These are phyloP conservation scores for Thalassiosira livingstoniorum DNA, from an alignment of 352 stramenopile genomes.

Conservation along the genomic window DNA sequence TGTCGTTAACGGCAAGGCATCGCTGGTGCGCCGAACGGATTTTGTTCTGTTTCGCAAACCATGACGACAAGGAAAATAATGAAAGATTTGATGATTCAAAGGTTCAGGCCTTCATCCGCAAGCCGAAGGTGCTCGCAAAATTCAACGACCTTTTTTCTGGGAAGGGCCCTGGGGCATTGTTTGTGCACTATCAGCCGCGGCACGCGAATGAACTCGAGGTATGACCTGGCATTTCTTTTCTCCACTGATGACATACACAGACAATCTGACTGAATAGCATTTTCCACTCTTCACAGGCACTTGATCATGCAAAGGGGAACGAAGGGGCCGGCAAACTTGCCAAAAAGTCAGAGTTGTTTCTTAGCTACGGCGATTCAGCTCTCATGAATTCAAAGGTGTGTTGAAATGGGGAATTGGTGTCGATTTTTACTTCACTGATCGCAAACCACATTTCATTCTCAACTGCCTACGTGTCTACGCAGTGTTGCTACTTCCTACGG, in stretches of 20 bases:
- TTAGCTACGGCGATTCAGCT: slow-evolving; percentile 77
- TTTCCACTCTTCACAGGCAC: background rate
- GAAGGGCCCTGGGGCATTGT: slow-evolving; percentile 54
- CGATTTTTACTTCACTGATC: background rate
- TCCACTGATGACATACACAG: background rate
- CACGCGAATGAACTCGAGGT: slow-evolving; percentile 60
- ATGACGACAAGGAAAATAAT: slow-evolving; percentile 60
- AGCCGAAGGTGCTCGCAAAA: slow-evolving; percentile 64
- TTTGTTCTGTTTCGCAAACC: slow-evolving; percentile 59
- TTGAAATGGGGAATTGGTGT: background rate
- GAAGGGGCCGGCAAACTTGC: slow-evolving; percentile 34
- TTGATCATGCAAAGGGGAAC: slow-evolving; percentile 47
- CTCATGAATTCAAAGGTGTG: slow-evolving; percentile 80
- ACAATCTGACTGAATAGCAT: background rate
- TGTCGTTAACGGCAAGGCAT: slow-evolving; percentile 64
- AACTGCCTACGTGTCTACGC: background rate
- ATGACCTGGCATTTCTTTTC: background rate
- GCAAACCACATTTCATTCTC: background rate
- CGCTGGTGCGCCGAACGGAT: slow-evolving; percentile 68
- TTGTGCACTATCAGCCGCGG: slow-evolving; percentile 72
- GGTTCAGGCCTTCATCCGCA: slow-evolving; percentile 67
- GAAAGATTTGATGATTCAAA: slow-evolving; percentile 60
- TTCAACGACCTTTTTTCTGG: slow-evolving; percentile 76
- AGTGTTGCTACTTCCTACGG: slow-evolving; percentile 86
- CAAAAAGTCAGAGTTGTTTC: slow-evolving; percentile 77